phyloP scores from a whole-genome alignment of 228 moss, liverwort and hornwort species.

The Sphagnum fallax region DNA sequence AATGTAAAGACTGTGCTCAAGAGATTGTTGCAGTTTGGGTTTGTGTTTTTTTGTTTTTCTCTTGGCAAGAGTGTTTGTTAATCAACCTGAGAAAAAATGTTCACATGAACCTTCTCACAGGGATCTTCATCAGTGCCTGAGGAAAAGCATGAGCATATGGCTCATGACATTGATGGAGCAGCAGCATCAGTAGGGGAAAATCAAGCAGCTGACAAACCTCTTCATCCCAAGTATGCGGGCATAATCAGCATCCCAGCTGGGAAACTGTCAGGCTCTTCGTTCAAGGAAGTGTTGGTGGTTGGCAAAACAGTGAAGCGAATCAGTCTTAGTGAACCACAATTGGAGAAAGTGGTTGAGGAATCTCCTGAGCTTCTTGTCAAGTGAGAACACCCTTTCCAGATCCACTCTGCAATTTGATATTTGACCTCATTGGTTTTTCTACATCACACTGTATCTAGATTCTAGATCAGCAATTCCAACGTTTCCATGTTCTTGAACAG shows the following conservation, averaged over 20 bases:
- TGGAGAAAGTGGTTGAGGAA: constrained; percentile 60
- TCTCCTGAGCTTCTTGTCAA: constrained; percentile 37
- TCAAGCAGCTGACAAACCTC: constrained; percentile 18
- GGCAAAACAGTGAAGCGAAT: constrained; percentile 65
- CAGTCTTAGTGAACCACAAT: constrained; percentile 75
- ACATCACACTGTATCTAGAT: no score
- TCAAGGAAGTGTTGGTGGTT: constrained; percentile 33
- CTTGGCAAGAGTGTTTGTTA: not conserved
- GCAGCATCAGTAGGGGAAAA: constrained; percentile 3
- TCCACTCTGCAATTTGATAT: constrained; percentile 26
- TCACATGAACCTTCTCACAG: not conserved
- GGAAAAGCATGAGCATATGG: not conserved
- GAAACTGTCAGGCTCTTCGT: constrained; percentile 53
- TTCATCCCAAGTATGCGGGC: constrained; percentile 41
- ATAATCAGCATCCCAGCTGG: constrained; percentile 72
- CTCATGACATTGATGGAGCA: constrained; percentile 10
- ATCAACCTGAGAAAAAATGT: no score
- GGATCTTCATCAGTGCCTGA: not conserved
- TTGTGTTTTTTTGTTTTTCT: not conserved
- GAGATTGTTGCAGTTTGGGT: no score
- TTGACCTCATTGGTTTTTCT: not conserved
- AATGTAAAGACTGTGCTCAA: no score
- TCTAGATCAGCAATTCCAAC: no score
- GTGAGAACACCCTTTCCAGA: not conserved
- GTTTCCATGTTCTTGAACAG: no score